Evolutionary conservation across 805 yeast genomes (phyloP).

Genomic region (Metschnikowia sp.): DNA sequence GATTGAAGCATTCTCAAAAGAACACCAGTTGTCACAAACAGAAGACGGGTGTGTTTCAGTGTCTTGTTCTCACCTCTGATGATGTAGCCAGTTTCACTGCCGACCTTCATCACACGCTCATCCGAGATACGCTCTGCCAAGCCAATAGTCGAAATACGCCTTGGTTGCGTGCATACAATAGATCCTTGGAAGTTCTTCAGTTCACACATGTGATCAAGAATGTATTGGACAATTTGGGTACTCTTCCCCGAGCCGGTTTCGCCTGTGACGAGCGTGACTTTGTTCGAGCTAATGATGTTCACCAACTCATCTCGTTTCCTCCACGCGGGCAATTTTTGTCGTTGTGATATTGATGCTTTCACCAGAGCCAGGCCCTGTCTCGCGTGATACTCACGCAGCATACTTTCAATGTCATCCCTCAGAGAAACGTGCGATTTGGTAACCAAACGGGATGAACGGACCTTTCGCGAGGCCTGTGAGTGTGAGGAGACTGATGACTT

Average conservation of each 20-base stretch:
- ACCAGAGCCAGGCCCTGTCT: constrained; percentile 23
- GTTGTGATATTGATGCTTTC: constrained; percentile 32
- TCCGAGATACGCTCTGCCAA: constrained; percentile 88
- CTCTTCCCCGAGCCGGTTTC: constrained; percentile 98
- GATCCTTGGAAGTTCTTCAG: constrained; percentile 50
- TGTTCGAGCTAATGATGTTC: constrained; percentile 51
- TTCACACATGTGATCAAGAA: constrained; percentile 62
- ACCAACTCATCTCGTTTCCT: constrained; percentile 54
- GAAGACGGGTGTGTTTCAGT: constrained; percentile 57
- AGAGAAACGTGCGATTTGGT: background rate
- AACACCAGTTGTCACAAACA: constrained; percentile 92
- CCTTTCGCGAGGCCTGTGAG: background rate
- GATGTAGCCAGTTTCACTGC: constrained; percentile 81
- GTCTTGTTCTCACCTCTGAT: constrained; percentile 88
- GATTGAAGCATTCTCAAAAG: constrained; percentile 78
- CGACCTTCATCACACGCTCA: constrained; percentile 64
- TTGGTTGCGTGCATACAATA: constrained; percentile 89
- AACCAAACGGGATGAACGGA: background rate
- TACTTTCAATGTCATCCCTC: background rate
- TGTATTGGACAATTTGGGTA: constrained; percentile 89
- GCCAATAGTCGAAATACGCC: constrained; percentile 94
- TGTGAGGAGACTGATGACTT: background rate
- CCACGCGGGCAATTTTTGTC: constrained; percentile 84
- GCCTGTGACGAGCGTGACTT: constrained; percentile 81
- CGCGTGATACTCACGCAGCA: constrained; percentile 3